Evolutionary conservation across 228 moss, liverwort and hornwort genomes (phyloP).

Genomic region (Sphagnum fallax): DNA sequence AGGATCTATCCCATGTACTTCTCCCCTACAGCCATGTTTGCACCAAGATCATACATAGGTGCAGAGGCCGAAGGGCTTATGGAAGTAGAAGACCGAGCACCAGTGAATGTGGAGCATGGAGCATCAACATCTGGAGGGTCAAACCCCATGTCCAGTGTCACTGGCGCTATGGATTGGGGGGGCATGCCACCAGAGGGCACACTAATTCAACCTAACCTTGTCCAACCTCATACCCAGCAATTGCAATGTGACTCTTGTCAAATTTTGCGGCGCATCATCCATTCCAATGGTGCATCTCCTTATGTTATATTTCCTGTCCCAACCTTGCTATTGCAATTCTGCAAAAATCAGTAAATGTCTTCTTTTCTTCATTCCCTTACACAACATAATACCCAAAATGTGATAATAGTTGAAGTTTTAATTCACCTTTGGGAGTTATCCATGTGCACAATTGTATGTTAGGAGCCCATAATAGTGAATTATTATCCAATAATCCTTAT

Average conservation of each 20-base stretch:
- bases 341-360: no score
- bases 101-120: slow-evolving; percentile 73
- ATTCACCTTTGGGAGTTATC: no score
- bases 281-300: slow-evolving; percentile 68
- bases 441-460: no score
- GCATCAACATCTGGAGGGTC: slow-evolving; percentile 82
- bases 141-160: slow-evolving; percentile 66
- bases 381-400: no score
- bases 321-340: no score
- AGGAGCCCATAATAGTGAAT: no score
- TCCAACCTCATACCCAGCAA: slow-evolving; percentile 65
- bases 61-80: slow-evolving; percentile 68
- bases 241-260: slow-evolving; percentile 88
- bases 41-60: slow-evolving; percentile 69
- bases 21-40: slow-evolving; percentile 58
- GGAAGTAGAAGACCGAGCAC: slow-evolving; percentile 79
- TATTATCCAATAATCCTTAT: no score
- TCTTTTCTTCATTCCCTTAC: no score
- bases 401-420: no score
- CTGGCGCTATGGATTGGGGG: slow-evolving; percentile 62
- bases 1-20: slow-evolving; percentile 56
- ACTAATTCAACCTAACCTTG: slow-evolving; percentile 47
- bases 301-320: no score
- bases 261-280: slow-evolving; percentile 95
- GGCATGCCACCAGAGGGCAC: slow-evolving; percentile 72